Conservation (phyloP, 768 basidiomycete genomes). For the Flagelloscypha sp. region DNA sequence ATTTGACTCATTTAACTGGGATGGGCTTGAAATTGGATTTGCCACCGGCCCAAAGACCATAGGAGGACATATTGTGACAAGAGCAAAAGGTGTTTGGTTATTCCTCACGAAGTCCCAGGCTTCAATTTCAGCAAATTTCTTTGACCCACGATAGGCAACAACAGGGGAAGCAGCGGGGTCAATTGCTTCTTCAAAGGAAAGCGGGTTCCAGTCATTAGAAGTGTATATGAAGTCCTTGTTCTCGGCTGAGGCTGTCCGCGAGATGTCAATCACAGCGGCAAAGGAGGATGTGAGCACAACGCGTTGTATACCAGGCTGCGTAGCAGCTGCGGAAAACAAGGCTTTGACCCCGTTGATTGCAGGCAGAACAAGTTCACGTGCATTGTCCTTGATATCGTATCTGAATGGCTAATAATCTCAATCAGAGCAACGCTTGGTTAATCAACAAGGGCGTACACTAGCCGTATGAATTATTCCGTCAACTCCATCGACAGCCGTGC, state of each 20-base stretch:
- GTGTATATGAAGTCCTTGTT: neutral
- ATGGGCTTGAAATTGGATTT: no score
- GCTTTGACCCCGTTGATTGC: conserved; percentile 1
- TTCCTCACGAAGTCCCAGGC: neutral
- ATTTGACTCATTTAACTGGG: no score
- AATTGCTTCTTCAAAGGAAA: conserved; percentile 11
- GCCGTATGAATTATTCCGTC: no score
- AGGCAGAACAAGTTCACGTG: conserved; percentile 14
- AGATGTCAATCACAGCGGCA: conserved; percentile 4
- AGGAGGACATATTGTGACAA: no score
- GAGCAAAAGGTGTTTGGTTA: no score
- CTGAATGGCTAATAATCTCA: no score
- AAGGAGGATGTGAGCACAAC: neutral
- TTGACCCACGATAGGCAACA: neutral
- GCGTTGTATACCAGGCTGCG: neutral
- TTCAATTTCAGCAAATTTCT: neutral
- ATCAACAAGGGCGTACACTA: no score
- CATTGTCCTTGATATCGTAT: conserved; percentile 11
- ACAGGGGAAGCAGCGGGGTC: neutral
- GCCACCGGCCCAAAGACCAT: no score
- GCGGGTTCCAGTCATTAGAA: conserved; percentile 7
- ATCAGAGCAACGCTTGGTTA: no score
- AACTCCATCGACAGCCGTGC: no score
- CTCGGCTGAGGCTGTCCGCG: neutral
- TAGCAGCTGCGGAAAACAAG: no score